phyloP scores from a whole-genome alignment of 305 asterid genomes.

The Fraxinus albicans region DNA sequence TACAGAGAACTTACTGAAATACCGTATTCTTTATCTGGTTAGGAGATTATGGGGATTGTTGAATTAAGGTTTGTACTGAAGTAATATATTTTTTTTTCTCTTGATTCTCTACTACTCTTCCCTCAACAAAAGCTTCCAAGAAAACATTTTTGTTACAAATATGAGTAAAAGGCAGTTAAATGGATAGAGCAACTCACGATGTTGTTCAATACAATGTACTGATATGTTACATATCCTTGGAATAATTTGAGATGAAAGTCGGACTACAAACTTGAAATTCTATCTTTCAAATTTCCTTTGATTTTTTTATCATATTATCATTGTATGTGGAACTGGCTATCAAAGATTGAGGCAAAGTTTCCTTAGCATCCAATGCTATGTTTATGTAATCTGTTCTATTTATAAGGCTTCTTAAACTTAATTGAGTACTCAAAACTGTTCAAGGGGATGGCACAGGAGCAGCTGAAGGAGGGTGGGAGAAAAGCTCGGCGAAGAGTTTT shows the following conservation, averaged over 20 bases:
- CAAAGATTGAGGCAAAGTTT: background rate
- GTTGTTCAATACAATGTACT: background rate
- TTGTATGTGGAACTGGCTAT: background rate
- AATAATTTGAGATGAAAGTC: background rate
- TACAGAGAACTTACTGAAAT: background rate
- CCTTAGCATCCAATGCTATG: background rate
- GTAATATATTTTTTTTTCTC: background rate
- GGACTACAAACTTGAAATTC: background rate
- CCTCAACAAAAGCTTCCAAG: background rate
- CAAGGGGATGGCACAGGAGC: constrained; percentile 39
- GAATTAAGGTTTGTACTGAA: constrained; percentile 3
- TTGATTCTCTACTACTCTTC: background rate
- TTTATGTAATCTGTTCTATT: background rate
- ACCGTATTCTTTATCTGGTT: background rate
- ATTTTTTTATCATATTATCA: background rate
- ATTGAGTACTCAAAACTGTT: background rate
- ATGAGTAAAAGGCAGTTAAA: background rate
- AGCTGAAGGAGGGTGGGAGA: constrained; percentile 36
- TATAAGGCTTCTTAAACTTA: background rate
- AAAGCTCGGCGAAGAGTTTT: constrained; percentile 37
- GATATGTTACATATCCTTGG: background rate
- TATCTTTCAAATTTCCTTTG: background rate
- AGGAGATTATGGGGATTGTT: background rate
- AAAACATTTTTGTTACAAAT: background rate
- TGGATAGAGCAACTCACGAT: background rate